Base-by-base conservation (phyloP, 2,329 filamentous ascomycete species). In the Orbilia oligospora region DNA sequence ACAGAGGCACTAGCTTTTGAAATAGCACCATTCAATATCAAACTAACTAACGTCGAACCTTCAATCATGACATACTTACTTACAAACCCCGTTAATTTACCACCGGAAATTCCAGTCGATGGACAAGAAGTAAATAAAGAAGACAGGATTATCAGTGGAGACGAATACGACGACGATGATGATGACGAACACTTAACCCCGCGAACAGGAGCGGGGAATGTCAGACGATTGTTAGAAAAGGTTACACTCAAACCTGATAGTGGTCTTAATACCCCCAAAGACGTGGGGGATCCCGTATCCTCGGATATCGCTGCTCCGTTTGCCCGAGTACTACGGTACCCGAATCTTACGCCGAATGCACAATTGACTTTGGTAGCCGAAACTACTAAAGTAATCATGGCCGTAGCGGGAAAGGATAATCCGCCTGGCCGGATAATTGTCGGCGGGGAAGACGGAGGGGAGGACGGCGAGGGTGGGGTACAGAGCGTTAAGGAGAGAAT, bases 21-120 rank as follows among this genome's bases (percentile, higher is more conserved):
- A 85, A 92, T 99, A 80, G 92, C 95, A 0, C 96, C 96, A 0
- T 98, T 98, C 87, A 97, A 97, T 85, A 90, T 98, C 86, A 97
- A 95, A 84, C 90, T 98, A 84, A 97, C 94, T 48, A 94, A 98
- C 81, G 91, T 99, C 53, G 95, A 99, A 86, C 94, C 94, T 27
- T 80, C 81, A 6, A 68, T 82, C 55, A 79, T 75, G 69, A 79
- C 76, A 20, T 75, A 79, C 22, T 38, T 79, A 8, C 71, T 79
- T 6, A 75, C 70, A 12, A 73, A 75, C 41, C 76, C 76, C 0
- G 69, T 75, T 9, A 65, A 79, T 58, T 38, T 79, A 41, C 76
- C 76, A 22, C 76, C 65, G 3, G 68, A 64, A 16, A 20, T 51
- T 58, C 66, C 66, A 16, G 16, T 49, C 12, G 68, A 78, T 18